Base-by-base conservation (phyloP, 2,329 filamentous ascomycete species). In the Alternaria solani region DNA sequence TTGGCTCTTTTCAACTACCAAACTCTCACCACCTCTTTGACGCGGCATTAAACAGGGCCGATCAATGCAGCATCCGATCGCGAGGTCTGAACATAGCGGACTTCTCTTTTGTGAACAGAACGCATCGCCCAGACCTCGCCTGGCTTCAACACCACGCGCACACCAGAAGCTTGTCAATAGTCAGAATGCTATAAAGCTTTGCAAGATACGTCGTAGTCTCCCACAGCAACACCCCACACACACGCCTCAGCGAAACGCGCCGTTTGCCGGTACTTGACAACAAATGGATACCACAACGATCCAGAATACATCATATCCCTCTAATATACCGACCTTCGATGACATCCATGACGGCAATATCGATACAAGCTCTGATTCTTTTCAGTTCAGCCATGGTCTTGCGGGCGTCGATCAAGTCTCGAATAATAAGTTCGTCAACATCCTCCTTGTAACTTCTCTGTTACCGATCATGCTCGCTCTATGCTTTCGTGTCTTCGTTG, bases 361-460 rank as follows among this genome's bases (percentile, higher is more conserved):
- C 6, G 7, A 16, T 7, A 54, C 52, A 34, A 63, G 61, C 32
- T 16, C 12, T 18, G 70, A 74, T 41, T 71, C 70, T 8, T 73
- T 74, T 59, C 66, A 64, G 20, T 78, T 70, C 53, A 74, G 75
- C 53, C 76, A 81, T 62, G 81, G 81, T 41, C 73, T 83, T 5
- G 67, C 67, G 23, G 81, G 81, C 18, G 81, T 83, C 34, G 70
- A 82, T 59, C 81, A 83, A 60, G 63, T 65, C 16, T 62, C 70
- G 12, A 83, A 83, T 69, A 82, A 75, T 57, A 70, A 81, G 36
- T 80, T 62, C 23, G 57, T 65, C 47, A 60, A 68, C 9, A 47
- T 64, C 14, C 48, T 70, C 12, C 39, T 66, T 38, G 52, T 47
- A 14, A 67, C 66, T 8, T 41, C 61, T 7, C 23, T 67, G 20